Evolutionary conservation across 176 grass and related monocot genomes (phyloP).

Genomic region (Carex cristatella): DNA sequence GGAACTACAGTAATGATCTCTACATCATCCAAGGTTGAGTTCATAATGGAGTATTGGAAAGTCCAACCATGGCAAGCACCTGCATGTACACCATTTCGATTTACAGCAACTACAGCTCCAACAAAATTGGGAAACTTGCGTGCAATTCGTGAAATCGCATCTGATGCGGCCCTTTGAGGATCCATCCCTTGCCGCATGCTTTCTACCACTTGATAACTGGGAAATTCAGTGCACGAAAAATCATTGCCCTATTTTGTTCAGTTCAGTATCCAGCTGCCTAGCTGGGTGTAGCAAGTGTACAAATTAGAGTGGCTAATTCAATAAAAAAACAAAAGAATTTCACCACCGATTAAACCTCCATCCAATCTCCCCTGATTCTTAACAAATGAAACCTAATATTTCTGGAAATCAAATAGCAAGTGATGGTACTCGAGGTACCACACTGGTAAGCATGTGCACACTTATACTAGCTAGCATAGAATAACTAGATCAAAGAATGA

Average conservation of each 20-base stretch:
- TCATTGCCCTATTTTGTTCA: neutral
- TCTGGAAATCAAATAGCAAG: neutral
- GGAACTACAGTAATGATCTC: conserved; percentile 60
- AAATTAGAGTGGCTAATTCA: neutral
- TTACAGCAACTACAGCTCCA: conserved; percentile 67
- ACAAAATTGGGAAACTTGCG: conserved; percentile 63
- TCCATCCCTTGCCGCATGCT: conserved; percentile 88
- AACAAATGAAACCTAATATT: neutral
- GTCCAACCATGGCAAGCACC: conserved; percentile 82
- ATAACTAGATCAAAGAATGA: neutral
- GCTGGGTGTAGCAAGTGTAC: neutral
- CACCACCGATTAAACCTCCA: neutral
- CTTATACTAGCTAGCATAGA: neutral
- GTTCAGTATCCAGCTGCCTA: neutral
- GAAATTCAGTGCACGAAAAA: neutral
- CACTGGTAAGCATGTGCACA: neutral
- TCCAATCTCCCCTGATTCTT: neutral
- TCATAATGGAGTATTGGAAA: conserved; percentile 76
- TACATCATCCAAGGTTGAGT: conserved; percentile 67
- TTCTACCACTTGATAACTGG: conserved; percentile 88
- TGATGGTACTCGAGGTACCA: neutral
- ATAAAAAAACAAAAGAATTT: neutral
- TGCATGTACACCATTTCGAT: conserved; percentile 51
- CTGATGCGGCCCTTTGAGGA: conserved; percentile 48
- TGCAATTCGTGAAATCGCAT: conserved; percentile 84